Evolutionary conservation across 441 rosid species (phyloP), one percentile per base, ranked within the genome.

Genomic region (Gossypium schwendimanii): DNA sequence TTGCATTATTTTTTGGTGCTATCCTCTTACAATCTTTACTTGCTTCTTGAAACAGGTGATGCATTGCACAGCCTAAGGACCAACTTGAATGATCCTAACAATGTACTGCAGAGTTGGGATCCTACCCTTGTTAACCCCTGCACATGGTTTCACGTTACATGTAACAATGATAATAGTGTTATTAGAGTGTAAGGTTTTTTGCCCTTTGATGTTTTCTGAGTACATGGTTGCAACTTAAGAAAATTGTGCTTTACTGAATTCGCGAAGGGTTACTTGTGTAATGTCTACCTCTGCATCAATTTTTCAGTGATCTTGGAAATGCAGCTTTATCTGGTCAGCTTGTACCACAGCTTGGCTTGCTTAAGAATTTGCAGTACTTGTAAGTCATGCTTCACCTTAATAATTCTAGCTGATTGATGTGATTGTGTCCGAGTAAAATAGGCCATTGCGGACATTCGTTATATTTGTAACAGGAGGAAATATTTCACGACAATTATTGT

Each of bases 101-200:
- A 87, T 82, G 94, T 93, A 58, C 84, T 93, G 74, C 98, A 94
- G 82, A 94, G 99, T 81, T 94, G 99, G 99, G 99, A 94, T 82
- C 98, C 99, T 54, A 92, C 99, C 21, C 97, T 94, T 75, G 99
- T 94, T 77, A 94, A 94, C 71, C 99, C 99, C 58, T 92, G 99
- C 83, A 92, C 99, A 14, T 94, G 99, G 98, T 94, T 92, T 77
- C 99, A 94, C 55, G 98, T 94, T 55, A 94, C 99, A 14, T 94
- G 99, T 76, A 89, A 93, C 83, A 91, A 87, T 78, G 98, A 93
- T 69, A 93, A 91, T 74, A 93, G 98, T 81, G 98, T 93, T 54
- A 91, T 93, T 71, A 82, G 98, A 84, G 98, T 93, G 98, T 93
- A 85, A 83, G 82, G 45, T 63, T 33, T 70, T 72, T 55, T 71